Percentiles rank a stretch among this genome's conserved stretches.
phyloP scores from a whole-genome alignment of 192 early-diverging fungal genomes.

The Irineochytrium annulatum region DNA sequence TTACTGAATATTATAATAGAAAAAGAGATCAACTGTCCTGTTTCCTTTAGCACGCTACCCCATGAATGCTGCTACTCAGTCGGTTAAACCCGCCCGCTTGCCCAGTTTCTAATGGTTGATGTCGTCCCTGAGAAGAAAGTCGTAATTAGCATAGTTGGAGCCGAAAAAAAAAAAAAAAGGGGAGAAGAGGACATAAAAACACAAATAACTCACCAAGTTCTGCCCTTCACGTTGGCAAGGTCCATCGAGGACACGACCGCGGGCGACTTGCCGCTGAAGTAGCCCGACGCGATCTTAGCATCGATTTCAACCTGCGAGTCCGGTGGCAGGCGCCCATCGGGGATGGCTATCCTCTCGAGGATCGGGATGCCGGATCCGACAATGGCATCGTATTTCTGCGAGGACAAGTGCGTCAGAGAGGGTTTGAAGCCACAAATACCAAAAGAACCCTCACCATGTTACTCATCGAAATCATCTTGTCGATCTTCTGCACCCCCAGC shows the following conservation, averaged over 20 bases:
- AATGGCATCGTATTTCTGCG: slow-evolving; percentile 87
- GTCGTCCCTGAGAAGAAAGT: slow-evolving; percentile 12
- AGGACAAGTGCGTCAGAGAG: background rate
- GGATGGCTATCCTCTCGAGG: slow-evolving; percentile 82
- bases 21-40: too few species aligned
- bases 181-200: background rate
- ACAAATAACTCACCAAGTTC: slow-evolving; percentile 17
- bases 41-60: too few species aligned
- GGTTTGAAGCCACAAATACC: slow-evolving; percentile 24
- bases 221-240: slow-evolving; percentile 67
- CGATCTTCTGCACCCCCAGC: slow-evolving; percentile 91
- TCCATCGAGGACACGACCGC: slow-evolving; percentile 55
- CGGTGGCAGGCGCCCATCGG: slow-evolving; percentile 81
- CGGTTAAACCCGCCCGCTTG: too few species aligned
- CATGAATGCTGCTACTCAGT: too few species aligned
- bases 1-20: too few species aligned
- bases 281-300: slow-evolving; percentile 94
- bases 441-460: slow-evolving; percentile 34
- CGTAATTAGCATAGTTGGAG: background rate
- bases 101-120: slow-evolving; percentile 24
- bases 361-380: slow-evolving; percentile 82
- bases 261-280: slow-evolving; percentile 68
- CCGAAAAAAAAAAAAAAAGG: background rate
- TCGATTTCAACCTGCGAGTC: slow-evolving; percentile 94
- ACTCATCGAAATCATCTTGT: slow-evolving; percentile 72